A percentile compares a stretch with the other conserved stretches of the same genome.
Evolutionary conservation across 2,329 filamentous ascomycete species (phyloP).

Genomic region (Colletotrichum somersetense): DNA sequence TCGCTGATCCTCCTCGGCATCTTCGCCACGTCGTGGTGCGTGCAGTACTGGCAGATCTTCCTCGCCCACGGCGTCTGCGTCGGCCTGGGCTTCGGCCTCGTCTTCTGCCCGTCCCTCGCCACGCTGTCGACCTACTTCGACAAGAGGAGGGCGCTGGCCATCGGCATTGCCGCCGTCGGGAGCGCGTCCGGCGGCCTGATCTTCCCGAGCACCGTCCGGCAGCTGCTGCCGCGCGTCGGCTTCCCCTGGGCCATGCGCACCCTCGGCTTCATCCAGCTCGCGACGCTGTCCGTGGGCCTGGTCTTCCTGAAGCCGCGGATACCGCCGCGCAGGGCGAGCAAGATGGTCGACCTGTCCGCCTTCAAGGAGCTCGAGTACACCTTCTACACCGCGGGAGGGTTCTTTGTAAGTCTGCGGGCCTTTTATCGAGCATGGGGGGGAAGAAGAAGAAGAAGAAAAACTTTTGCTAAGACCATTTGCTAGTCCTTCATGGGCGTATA

Average conservation of each 20-base stretch:
- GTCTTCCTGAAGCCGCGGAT: slow-evolving; percentile 57
- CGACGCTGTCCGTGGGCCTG: slow-evolving; percentile 54
- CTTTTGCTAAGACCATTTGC: slow-evolving; percentile 31
- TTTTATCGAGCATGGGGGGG: not conserved
- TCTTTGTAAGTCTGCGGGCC: slow-evolving; percentile 24
- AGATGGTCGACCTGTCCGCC: slow-evolving; percentile 58
- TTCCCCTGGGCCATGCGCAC: slow-evolving; percentile 67
- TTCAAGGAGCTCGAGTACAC: slow-evolving; percentile 53
- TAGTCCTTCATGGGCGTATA: slow-evolving; percentile 66
- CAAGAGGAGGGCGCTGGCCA: slow-evolving; percentile 65
- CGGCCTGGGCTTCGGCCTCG: slow-evolving; percentile 65
- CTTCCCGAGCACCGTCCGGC: slow-evolving; percentile 55
- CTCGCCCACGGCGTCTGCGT: slow-evolving; percentile 63
- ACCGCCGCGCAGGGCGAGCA: slow-evolving; percentile 54
- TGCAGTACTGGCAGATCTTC: slow-evolving; percentile 62
- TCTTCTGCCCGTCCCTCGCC: slow-evolving; percentile 70
- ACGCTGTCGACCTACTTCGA: slow-evolving; percentile 74
- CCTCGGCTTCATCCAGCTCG: slow-evolving; percentile 60
- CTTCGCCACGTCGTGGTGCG: slow-evolving; percentile 58
- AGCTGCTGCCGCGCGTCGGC: slow-evolving; percentile 60
- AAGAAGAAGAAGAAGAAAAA: not conserved
- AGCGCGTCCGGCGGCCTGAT: slow-evolving; percentile 67
- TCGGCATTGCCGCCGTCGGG: slow-evolving; percentile 70
- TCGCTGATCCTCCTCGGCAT: slow-evolving; percentile 58
- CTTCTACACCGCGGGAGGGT: slow-evolving; percentile 31